Evolutionary conservation across 2,329 filamentous ascomycete genomes (phyloP), one percentile per base, ranked within the genome.

Genomic region (Xylaria sp.): DNA sequence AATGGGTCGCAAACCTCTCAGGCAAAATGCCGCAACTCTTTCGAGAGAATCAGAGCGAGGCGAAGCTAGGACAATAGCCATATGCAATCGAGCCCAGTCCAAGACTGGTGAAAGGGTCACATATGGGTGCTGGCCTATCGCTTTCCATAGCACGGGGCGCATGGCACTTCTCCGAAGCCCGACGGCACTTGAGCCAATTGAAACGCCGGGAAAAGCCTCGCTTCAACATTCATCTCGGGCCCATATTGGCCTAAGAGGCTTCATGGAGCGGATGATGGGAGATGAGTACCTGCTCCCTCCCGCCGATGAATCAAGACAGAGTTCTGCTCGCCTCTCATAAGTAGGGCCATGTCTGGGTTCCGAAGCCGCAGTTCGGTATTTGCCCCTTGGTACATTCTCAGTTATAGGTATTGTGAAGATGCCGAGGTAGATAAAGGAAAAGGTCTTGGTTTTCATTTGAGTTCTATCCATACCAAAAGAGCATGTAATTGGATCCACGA

Each of bases 401-500:
- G 58, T 23, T 59, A 66, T 66, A 55, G 54, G 44, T 65, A 63
- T 60, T 34, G 63, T 32, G 57, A 61, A 58, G 39, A 55, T n/a
- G 28, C 37, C 37, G 44, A 63, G 52, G 44, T 51, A 69, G 50
- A 58, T 60, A 37, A 66, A 69, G 39, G 48, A 63, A 50, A 52
- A 46, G 37, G 41, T n/a, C 34, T 59, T 55, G 23, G 34, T 48
- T 66, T 63, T 66, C 41, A 20, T 52, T 60, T 50, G 41, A 54
- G 23, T 66, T 56, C 23, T 59, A 61, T 67, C 51, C 32, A 46
- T 59, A 39, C 50, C 51, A 60, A 51, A 5, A 64, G 51, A 61
- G 44, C 56, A 54, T 48, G 18, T 57, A 48, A 41, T 68, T 67
- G 60, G 68, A 67, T 64, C 56, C 56, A 61, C 37, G 37, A 70